These are phyloP conservation scores for Dichotomocladium elegans DNA, from an alignment of 371 early-diverging fungal species.

Conservation along the genomic window DNA sequence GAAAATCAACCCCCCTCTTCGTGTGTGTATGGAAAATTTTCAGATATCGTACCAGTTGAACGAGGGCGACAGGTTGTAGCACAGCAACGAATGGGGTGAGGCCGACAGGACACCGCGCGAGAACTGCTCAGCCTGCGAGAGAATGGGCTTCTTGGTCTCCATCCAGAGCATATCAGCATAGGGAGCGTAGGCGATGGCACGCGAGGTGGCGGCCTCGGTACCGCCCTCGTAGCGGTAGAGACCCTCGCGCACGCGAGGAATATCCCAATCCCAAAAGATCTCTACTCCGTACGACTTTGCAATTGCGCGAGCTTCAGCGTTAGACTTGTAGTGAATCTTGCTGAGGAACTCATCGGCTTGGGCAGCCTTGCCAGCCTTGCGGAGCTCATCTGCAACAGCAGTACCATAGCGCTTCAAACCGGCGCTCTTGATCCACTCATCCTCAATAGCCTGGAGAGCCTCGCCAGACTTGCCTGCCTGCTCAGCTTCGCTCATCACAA, in stretches of 20 bases:
- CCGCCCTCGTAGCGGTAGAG: constrained; percentile 96
- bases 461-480: constrained; percentile 67
- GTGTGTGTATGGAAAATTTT: too few relatives aligned
- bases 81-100: constrained; percentile 66
- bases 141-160: constrained; percentile 95
- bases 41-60: constrained; percentile 90
- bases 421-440: constrained; percentile 85
- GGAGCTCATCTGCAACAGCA: constrained; percentile 81
- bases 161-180: constrained; percentile 98
- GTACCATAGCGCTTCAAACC: constrained; percentile 79
- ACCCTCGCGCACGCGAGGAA: constrained; percentile 92
- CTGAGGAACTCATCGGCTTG: constrained; percentile 50
- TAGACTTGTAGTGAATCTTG: constrained; percentile 66
- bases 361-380: constrained; percentile 41
- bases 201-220: constrained; percentile 85
- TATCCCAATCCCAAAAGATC: constrained; percentile 92
- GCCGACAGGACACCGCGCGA: constrained; percentile 72
- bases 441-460: constrained; percentile 83
- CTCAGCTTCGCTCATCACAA: constrained; percentile 81
- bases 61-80: constrained; percentile 96
- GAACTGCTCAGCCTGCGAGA: constrained; percentile 91
- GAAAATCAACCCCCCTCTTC: too few relatives aligned
- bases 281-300: constrained; percentile 80
- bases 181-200: constrained; percentile 87
- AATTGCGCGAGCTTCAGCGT: constrained; percentile 77